These are phyloP conservation scores for Solanum aculeatissimum DNA, from an alignment of 305 asterid genomes.

Conservation along the genomic window DNA sequence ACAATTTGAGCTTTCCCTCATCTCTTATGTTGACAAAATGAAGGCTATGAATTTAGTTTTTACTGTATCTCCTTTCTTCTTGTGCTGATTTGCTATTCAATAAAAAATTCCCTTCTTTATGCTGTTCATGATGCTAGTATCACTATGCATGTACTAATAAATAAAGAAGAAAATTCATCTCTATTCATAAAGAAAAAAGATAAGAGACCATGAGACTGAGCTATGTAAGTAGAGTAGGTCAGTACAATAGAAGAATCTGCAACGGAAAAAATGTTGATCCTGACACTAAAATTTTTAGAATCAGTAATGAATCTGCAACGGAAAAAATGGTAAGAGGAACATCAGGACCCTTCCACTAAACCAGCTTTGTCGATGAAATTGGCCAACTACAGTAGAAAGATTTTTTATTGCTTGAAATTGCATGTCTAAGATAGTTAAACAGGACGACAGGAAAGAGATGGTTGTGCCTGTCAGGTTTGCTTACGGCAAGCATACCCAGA, in stretches of 20 bases:
- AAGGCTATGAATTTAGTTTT: background rate
- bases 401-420: background rate
- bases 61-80: background rate
- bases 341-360: background rate
- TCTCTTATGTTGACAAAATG: background rate
- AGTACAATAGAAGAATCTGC: background rate
- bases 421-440: background rate
- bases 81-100: background rate
- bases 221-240: background rate
- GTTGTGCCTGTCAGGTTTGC: background rate
- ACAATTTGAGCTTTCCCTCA: background rate
- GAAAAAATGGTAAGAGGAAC: background rate
- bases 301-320: background rate
- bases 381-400: background rate
- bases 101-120: background rate
- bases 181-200: background rate
- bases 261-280: background rate
- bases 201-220: background rate
- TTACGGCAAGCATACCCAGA: background rate
- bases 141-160: background rate
- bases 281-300: background rate
- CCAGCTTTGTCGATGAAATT: background rate
- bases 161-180: background rate
- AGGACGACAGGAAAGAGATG: background rate
- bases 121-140: background rate